Conservation (phyloP, 768 basidiomycete species). For the Cytidiella melzeri region DNA sequence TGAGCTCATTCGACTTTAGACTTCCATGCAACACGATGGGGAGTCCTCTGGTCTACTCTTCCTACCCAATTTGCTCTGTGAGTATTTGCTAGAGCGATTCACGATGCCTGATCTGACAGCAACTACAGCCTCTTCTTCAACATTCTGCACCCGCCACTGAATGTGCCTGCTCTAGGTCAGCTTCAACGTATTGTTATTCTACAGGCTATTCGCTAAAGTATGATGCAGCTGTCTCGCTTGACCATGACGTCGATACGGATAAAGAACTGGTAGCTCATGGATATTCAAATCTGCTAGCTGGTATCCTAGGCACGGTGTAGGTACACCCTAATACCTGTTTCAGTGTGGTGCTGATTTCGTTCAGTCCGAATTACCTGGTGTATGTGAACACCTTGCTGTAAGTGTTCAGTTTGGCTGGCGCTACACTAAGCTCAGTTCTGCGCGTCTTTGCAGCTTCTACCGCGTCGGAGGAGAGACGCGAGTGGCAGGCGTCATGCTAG, state of each 20-base stretch:
- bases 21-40: conserved; percentile 50
- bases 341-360: neutral
- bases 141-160: conserved; percentile 76
- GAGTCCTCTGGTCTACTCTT: conserved; percentile 71
- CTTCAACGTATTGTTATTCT: neutral
- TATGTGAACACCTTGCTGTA: conserved; percentile 83
- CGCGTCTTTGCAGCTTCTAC: conserved; percentile 58
- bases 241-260: conserved; percentile 86
- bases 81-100: conserved; percentile 29
- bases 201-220: neutral
- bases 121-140: conserved; percentile 69
- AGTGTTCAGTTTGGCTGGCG: too few relatives aligned
- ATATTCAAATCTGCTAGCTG: conserved; percentile 82
- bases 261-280: conserved; percentile 92
- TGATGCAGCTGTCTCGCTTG: conserved; percentile 71
- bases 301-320: conserved; percentile 75
- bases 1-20: conserved; percentile 35
- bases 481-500: conserved; percentile 81
- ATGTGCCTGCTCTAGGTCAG: conserved; percentile 83
- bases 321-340: conserved; percentile 25
- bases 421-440: conserved; percentile 19
- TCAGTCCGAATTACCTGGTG: conserved; percentile 78
- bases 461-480: conserved; percentile 87
- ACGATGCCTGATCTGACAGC: neutral
- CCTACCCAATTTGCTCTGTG: conserved; percentile 92